Percentiles rank a stretch among this genome's conserved stretches.
Evolutionary conservation across 495 filamentous ascomycete species (phyloP).

Genomic region (Aspergillus sparsus): DNA sequence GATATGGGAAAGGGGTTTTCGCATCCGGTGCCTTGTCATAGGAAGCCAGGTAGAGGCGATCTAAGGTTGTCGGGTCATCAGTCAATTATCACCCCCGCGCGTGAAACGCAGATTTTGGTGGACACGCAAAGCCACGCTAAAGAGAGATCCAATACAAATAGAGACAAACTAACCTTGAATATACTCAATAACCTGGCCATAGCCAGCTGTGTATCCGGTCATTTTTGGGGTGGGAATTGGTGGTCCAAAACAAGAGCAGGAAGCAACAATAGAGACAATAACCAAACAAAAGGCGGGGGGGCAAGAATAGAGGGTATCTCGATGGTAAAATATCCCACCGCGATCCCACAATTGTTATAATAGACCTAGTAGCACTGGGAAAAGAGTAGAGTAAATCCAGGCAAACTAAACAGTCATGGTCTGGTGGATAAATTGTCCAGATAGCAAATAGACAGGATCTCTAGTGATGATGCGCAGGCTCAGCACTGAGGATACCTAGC

Average conservation of each 20-base stretch:
- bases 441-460: slow-evolving; percentile 27
- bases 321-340: slow-evolving; percentile 7
- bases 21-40: slow-evolving; percentile 80
- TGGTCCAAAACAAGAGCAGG: slow-evolving; percentile 18
- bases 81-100: not conserved
- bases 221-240: slow-evolving; percentile 29
- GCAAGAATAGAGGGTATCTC: slow-evolving; percentile 5
- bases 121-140: no score
- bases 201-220: slow-evolving; percentile 49
- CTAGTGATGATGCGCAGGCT: not conserved
- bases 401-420: slow-evolving; percentile 28
- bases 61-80: slow-evolving; percentile 47
- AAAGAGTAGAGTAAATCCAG: slow-evolving; percentile 12
- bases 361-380: slow-evolving; percentile 3
- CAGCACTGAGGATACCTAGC: no score
- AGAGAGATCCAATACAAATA: slow-evolving; percentile 9
- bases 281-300: slow-evolving; percentile 15
- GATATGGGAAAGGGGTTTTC: slow-evolving; percentile 85
- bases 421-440: slow-evolving; percentile 18
- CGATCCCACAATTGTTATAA: not conserved
- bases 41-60: slow-evolving; percentile 91
- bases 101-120: no score
- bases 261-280: slow-evolving; percentile 11
- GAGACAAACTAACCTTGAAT: slow-evolving; percentile 61
- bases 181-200: slow-evolving; percentile 76